Evolutionary conservation across 2,329 filamentous ascomycete species (phyloP).

Genomic region (Alternaria consortialis): DNA sequence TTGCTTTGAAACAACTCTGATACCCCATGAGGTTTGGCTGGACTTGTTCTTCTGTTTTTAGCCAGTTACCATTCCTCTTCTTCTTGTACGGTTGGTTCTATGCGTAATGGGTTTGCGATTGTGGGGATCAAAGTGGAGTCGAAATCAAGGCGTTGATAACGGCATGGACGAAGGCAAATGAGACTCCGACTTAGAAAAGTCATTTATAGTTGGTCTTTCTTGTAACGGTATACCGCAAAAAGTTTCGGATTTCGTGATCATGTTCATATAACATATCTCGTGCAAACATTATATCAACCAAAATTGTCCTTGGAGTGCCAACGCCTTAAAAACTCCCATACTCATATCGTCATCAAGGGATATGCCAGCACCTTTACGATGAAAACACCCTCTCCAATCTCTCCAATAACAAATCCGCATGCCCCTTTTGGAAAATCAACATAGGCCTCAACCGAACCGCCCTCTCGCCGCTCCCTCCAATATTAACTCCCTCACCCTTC

Average conservation of each 20-base stretch:
- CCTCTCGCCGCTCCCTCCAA: slow-evolving; percentile 79
- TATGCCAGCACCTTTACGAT: slow-evolving; percentile 23
- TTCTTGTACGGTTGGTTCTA: background rate
- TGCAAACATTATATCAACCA: too few relatives aligned
- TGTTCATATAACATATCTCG: too few relatives aligned
- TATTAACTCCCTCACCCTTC: slow-evolving; percentile 84
- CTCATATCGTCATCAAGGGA: too few relatives aligned
- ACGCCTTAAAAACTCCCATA: background rate
- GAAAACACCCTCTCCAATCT: slow-evolving; percentile 77
- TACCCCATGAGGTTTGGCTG: slow-evolving; percentile 5
- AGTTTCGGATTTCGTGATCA: too few relatives aligned
- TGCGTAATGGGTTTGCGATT: too few relatives aligned
- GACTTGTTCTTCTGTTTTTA: background rate
- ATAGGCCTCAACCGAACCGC: slow-evolving; percentile 87
- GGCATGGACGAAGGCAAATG: too few relatives aligned
- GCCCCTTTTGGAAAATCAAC: slow-evolving; percentile 90
- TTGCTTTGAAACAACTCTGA: background rate
- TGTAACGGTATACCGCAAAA: too few relatives aligned
- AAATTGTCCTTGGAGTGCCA: background rate
- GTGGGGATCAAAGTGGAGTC: too few relatives aligned
- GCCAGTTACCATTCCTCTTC: too few relatives aligned
- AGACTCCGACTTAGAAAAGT: too few relatives aligned
- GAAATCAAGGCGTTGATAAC: too few relatives aligned
- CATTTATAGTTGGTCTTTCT: too few relatives aligned
- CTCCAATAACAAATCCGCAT: slow-evolving; percentile 85